Evolutionary conservation across 257 asterid species (phyloP).

Genomic region (Sherardia arvensis): DNA sequence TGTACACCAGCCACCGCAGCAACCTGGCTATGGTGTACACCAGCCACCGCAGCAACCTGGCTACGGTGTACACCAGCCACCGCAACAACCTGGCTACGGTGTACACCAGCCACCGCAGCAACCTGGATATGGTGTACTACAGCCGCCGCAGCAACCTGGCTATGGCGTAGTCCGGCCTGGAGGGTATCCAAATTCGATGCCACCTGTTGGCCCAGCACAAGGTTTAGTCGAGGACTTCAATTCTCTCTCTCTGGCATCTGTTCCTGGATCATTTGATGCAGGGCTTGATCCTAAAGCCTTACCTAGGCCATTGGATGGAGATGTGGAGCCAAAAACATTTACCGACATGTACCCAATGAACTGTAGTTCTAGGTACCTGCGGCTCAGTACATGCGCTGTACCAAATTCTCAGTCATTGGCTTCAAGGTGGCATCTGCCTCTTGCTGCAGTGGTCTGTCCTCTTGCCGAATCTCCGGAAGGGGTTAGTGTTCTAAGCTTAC

Average conservation of each 20-base stretch:
- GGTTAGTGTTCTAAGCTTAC: conserved; percentile 36
- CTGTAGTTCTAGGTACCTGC: conserved; percentile 58
- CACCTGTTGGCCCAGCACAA: conserved; percentile 44
- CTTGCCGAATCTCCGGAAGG: conserved; percentile 83
- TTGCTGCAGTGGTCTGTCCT: conserved; percentile 95
- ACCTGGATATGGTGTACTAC: conserved; percentile 37
- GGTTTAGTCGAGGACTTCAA: conserved; percentile 76
- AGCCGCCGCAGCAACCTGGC: conserved; percentile 44
- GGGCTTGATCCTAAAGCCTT: conserved; percentile 63
- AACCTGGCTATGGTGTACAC: conserved; percentile 34
- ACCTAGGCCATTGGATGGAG: conserved; percentile 93
- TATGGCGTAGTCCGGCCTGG: conserved; percentile 24
- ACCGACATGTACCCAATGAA: conserved; percentile 69
- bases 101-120: conserved; percentile 33
- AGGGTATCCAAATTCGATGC: conserved; percentile 37
- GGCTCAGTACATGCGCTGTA: conserved; percentile 71
- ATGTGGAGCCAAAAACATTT: conserved; percentile 49
- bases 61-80: conserved; percentile 27
- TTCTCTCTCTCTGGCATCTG: conserved; percentile 84
- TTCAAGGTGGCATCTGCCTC: conserved; percentile 90
- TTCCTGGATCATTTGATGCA: conserved; percentile 79
- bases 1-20: conserved; percentile 31
- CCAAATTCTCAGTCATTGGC: conserved; percentile 89
- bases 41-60: conserved; percentile 50
- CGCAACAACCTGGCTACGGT: conserved; percentile 50